Conservation (phyloP, 2,329 filamentous ascomycete genomes). For the Falciphora oryzae region DNA sequence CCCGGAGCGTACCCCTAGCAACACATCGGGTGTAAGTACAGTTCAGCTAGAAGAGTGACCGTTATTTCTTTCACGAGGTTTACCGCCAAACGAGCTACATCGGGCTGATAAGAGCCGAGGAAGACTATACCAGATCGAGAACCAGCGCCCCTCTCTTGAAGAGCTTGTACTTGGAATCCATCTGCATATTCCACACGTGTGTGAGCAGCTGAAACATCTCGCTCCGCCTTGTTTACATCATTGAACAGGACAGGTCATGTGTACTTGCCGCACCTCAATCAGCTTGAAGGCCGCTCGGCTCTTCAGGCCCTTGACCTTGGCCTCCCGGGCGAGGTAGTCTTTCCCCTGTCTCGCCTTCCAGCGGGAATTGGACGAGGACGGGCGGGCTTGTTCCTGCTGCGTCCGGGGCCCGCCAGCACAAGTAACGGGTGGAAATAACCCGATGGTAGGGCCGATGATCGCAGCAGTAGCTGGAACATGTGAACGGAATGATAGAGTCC, state of each 20-base stretch:
- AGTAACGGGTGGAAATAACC: neutral
- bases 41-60: neutral
- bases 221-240: neutral
- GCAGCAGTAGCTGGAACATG: neutral
- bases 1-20: constrained; percentile 69
- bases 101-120: neutral
- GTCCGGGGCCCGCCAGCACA: neutral
- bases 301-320: constrained; percentile 74
- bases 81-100: neutral
- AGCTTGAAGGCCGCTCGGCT: constrained; percentile 93
- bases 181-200: constrained; percentile 37
- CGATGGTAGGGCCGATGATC: neutral
- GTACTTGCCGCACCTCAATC: constrained; percentile 58
- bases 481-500: neutral
- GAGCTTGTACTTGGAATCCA: constrained; percentile 74
- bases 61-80: neutral
- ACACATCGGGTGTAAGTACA: constrained; percentile 1
- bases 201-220: neutral
- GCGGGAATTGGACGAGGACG: constrained; percentile 57
- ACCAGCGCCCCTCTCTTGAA: constrained; percentile 80
- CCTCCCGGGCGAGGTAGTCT: constrained; percentile 68
- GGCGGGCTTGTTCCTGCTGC: neutral
- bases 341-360: constrained; percentile 77
- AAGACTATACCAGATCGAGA: constrained; percentile 69
- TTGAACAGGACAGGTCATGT: neutral